phyloP scores from a whole-genome alignment of 352 stramenopile species.

The Pythium apleroticum region DNA sequence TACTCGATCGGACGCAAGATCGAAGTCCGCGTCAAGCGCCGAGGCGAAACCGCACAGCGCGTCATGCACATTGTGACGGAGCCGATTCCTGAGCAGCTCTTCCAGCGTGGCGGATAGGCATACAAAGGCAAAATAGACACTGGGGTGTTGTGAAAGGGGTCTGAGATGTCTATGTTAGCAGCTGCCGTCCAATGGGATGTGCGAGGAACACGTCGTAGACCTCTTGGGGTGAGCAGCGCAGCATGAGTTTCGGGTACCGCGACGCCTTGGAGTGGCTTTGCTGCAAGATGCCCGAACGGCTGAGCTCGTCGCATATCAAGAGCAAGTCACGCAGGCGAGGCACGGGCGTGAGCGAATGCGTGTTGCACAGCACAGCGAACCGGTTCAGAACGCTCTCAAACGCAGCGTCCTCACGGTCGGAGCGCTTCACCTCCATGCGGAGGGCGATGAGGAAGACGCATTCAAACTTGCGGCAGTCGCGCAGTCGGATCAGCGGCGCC shows the following conservation, averaged over 20 bases:
- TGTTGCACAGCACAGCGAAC: conserved; percentile 69
- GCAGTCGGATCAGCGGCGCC: conserved; percentile 50
- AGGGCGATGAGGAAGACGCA: conserved; percentile 70
- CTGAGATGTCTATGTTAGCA: conserved; percentile 38
- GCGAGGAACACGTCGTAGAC: conserved; percentile 63
- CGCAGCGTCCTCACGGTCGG: conserved; percentile 35
- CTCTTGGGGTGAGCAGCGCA: conserved; percentile 66
- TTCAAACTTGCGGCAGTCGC: conserved; percentile 67
- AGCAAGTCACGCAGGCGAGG: conserved; percentile 51
- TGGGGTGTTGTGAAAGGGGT: neutral
- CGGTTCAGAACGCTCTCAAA: conserved; percentile 66
- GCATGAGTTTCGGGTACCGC: conserved; percentile 51
- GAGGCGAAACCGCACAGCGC: conserved; percentile 44
- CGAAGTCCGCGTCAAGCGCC: conserved; percentile 60
- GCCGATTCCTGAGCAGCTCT: conserved; percentile 42
- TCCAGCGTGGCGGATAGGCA: conserved; percentile 5
- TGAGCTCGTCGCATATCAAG: conserved; percentile 62
- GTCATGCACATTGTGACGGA: conserved; percentile 63
- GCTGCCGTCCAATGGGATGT: conserved; percentile 55
- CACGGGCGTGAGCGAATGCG: conserved; percentile 57
- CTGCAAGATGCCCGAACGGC: conserved; percentile 58
- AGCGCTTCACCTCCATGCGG: conserved; percentile 55
- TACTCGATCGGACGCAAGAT: conserved; percentile 77
- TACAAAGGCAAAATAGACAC: neutral
- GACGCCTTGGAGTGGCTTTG: conserved; percentile 44